A percentile compares a stretch with the other conserved stretches of the same genome.
phyloP scores from a whole-genome alignment of 345 rosid genomes.

The sweet orange (Citrus sinensis) region DNA sequence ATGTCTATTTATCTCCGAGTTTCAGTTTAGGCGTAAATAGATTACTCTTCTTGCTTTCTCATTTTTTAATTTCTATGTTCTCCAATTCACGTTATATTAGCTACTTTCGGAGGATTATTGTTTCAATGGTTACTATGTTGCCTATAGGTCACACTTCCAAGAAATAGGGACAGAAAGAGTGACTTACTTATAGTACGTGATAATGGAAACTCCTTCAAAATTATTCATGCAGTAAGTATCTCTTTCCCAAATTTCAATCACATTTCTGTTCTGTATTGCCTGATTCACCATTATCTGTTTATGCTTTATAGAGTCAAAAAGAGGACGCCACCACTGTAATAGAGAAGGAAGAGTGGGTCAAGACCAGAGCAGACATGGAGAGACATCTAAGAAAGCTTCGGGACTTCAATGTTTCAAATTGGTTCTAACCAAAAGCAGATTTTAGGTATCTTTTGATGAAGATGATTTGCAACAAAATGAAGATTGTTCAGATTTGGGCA shows the following conservation, averaged over 20 bases:
- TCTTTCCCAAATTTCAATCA: not conserved
- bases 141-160: slow-evolving; percentile 70
- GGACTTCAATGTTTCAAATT: slow-evolving; percentile 77
- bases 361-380: slow-evolving; percentile 79
- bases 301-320: slow-evolving; percentile 50
- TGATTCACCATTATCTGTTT: not conserved
- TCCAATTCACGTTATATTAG: not conserved
- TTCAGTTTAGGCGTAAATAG: not conserved
- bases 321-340: slow-evolving; percentile 76
- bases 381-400: slow-evolving; percentile 84
- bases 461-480: not conserved
- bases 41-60: not conserved
- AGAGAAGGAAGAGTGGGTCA: slow-evolving; percentile 84
- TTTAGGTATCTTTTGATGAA: not conserved
- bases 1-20: not conserved
- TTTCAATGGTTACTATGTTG: not conserved
- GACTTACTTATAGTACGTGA: slow-evolving; percentile 88
- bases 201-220: slow-evolving; percentile 76
- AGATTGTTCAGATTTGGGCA: not conserved
- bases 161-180: slow-evolving; percentile 71
- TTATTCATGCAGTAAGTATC: slow-evolving; percentile 52
- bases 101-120: not conserved
- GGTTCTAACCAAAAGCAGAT: slow-evolving; percentile 45
- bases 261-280: not conserved
- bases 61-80: not conserved